These are phyloP conservation scores for Chlorella sp. DNA, from an alignment of 139 green algal genomes.

Conservation along the genomic window DNA sequence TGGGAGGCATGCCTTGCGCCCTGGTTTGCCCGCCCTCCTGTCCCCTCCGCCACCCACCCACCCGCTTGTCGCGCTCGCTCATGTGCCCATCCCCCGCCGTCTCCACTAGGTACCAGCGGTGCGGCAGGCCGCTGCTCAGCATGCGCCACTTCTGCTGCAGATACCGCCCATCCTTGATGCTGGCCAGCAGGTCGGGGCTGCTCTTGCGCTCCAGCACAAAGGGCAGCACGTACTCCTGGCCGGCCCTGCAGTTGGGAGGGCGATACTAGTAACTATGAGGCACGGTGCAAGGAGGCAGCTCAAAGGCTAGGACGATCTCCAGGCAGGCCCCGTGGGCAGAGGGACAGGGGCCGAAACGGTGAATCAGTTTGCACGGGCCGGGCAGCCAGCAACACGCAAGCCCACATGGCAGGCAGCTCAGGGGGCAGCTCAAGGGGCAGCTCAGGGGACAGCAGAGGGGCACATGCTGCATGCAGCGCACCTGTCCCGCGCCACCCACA, in stretches of 20 bases:
- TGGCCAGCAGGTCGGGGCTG: background rate
- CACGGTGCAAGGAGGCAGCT: too few species aligned
- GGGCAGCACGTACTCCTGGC: background rate
- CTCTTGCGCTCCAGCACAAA: background rate
- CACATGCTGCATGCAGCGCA: background rate
- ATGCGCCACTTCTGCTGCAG: conserved; percentile 3
- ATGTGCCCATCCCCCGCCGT: background rate
- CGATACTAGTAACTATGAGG: too few species aligned
- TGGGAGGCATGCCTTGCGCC: too few species aligned
- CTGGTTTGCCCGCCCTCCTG: too few species aligned
- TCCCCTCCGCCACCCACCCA: background rate
- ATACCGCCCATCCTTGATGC: background rate
- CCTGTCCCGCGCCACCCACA: background rate
- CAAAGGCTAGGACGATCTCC: too few species aligned
- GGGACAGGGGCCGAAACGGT: too few species aligned
- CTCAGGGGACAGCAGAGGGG: background rate
- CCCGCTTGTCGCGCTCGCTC: background rate
- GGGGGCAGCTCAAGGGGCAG: background rate
- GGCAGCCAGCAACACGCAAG: too few species aligned
- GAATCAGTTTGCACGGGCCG: too few species aligned
- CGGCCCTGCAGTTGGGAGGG: background rate
- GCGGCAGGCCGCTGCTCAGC: background rate
- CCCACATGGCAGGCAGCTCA: too few species aligned
- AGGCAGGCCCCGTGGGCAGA: too few species aligned
- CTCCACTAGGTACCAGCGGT: background rate